Evolutionary conservation across 2,329 filamentous ascomycete genomes (phyloP).

Genomic region (Akanthomyces uredinophilus): DNA sequence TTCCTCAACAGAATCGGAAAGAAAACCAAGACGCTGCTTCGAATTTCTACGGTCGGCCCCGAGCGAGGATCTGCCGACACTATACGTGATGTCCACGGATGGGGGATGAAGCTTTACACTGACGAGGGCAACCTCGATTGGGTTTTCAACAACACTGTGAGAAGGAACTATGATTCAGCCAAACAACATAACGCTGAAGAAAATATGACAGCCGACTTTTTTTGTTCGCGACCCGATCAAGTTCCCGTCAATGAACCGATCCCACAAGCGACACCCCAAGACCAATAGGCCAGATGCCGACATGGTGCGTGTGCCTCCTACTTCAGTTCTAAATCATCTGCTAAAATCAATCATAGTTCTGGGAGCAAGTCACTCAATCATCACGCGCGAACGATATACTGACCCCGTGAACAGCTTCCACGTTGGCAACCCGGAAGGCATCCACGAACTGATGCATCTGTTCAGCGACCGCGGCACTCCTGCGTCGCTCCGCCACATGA

Average conservation of each 20-base stretch:
- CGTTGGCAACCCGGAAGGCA: conserved; percentile 39
- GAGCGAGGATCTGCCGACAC: conserved; percentile 62
- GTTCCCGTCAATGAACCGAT: conserved; percentile 41
- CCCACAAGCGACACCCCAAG: conserved; percentile 39
- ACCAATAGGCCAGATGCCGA: conserved; percentile 33
- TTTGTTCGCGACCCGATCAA: conserved; percentile 44
- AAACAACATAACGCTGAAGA: too few relatives aligned
- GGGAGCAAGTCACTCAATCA: too few relatives aligned
- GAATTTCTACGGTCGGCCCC: conserved; percentile 68
- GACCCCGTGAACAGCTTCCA: conserved; percentile 17
- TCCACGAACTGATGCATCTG: conserved; percentile 47
- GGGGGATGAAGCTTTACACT: conserved; percentile 55
- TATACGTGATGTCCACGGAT: conserved; percentile 55
- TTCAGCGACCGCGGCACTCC: conserved; percentile 47
- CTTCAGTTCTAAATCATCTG: too few relatives aligned
- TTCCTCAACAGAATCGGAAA: conserved; percentile 50
- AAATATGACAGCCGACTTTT: conserved; percentile 22
- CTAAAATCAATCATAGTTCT: too few relatives aligned
- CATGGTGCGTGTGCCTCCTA: too few relatives aligned
- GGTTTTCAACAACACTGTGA: conserved; percentile 59
- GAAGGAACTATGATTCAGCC: too few relatives aligned
- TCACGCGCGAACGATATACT: too few relatives aligned
- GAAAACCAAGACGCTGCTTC: conserved; percentile 53
- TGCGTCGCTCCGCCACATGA: conserved; percentile 38
- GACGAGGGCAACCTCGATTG: conserved; percentile 64